Evolutionary conservation across 2,329 filamentous ascomycete species (phyloP), one percentile per base, ranked within the genome.

Genomic region (Trichophyton verrucosum): DNA sequence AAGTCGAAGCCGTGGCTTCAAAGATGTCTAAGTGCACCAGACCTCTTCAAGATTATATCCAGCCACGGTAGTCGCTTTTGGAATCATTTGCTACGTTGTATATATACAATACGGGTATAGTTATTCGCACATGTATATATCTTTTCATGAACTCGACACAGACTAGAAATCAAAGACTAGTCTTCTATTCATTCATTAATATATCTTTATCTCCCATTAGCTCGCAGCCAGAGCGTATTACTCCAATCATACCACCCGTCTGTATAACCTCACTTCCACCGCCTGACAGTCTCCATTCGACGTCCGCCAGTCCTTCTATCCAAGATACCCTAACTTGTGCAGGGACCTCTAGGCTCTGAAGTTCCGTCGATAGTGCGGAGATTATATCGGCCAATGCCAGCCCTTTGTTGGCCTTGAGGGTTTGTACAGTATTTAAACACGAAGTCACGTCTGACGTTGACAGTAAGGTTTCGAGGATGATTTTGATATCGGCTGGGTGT

Each of bases 351-450:
- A 96, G 77, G 71, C 86, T 87, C 20, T 83, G 81, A 61, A 99
- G 74, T 75, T 96, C 88, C 67, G 96, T 91, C 0, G 87, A 84
- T 46, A 97, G 73, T 0, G 89, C 84, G 0, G 91, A 95, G 65
- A 99, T 83, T 61, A 99, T 96, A 72, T 99, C 94, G 2, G 94
- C 94, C 63, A 99, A 75, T 1, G 94, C 94, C 56, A 99, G 78
- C 0, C 94, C 94, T 69, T 94, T 89, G 61, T 84, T 81, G 3
- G 84, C 81, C 76, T 99, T 99, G 64, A 99, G 80, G 0, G 88
- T 85, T 70, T 94, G 94, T 73, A 99, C 86, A 0, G 90, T 95
- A 62, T 83, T 86, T 57, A 99, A 79, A 70, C 92, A 96, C 38
- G 88, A 89, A 1, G 88, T 95, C 57, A 99, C 88, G 70, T 99